These are phyloP conservation scores for Colletotrichum sp. DNA, from an alignment of 2,329 filamentous ascomycete genomes.

Conservation along the genomic window DNA sequence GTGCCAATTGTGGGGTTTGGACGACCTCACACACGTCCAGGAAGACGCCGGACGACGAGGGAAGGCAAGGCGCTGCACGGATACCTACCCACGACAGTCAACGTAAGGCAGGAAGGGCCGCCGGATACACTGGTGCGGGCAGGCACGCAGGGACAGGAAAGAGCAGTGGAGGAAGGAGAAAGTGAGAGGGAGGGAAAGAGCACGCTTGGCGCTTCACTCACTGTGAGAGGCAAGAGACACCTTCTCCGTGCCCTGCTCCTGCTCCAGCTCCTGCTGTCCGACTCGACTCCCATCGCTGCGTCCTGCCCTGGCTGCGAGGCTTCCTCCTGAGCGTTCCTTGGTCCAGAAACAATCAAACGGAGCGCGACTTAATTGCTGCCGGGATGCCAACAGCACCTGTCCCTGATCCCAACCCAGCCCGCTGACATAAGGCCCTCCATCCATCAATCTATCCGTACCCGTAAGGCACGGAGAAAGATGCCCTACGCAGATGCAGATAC, in stretches of 20 bases:
- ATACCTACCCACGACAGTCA: background rate
- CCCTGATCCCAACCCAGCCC: background rate
- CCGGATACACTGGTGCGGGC: background rate
- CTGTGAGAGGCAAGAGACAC: background rate
- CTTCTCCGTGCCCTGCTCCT: background rate
- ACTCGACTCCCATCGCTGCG: background rate
- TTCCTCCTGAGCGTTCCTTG: background rate
- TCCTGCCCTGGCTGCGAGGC: background rate
- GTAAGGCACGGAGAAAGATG: background rate
- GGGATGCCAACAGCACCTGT: background rate
- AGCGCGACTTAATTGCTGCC: background rate
- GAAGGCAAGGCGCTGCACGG: background rate
- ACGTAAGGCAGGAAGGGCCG: background rate
- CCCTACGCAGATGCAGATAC: background rate
- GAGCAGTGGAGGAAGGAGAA: background rate
- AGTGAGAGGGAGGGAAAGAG: background rate
- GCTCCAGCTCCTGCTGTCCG: background rate
- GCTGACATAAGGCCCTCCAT: background rate
- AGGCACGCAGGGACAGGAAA: background rate
- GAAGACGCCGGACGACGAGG: background rate
- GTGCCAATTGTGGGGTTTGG: background rate
- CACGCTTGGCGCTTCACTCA: background rate
- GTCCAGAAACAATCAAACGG: background rate
- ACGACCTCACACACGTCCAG: background rate
- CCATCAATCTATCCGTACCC: background rate